phyloP scores from a whole-genome alignment of 2,329 filamentous ascomycete species.

The Calonectria crousiana region DNA sequence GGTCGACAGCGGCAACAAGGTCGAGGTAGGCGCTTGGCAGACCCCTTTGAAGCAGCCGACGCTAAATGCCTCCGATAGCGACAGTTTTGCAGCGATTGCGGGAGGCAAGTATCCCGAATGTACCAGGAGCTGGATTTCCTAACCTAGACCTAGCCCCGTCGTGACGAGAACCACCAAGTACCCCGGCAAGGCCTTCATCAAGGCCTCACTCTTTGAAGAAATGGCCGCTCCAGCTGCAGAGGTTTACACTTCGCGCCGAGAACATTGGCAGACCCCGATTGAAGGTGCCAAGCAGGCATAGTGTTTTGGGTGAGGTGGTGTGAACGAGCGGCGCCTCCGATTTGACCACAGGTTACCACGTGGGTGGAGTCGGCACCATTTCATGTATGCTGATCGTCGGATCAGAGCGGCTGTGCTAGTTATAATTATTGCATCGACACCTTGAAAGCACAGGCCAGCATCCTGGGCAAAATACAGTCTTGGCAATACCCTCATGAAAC shows the following conservation, averaged over 20 bases:
- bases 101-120: background rate
- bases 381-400: conserved; percentile 1
- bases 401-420: background rate
- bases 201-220: background rate
- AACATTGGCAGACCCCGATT: background rate
- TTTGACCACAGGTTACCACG: background rate
- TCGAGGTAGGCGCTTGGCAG: background rate
- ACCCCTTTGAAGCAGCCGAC: background rate
- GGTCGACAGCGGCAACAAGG: background rate
- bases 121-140: background rate
- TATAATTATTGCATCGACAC: background rate
- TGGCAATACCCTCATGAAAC: background rate
- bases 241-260: background rate
- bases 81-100: background rate
- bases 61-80: background rate
- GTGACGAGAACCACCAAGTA: background rate
- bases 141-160: background rate
- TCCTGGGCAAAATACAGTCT: background rate
- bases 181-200: background rate
- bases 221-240: background rate
- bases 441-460: background rate
- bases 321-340: background rate
- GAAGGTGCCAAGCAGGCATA: conserved; percentile 2
- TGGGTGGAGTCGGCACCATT: background rate
- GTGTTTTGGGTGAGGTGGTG: background rate